These are phyloP conservation scores for Jamesozyma piceae DNA, from an alignment of 805 yeast genomes.

Conservation along the genomic window DNA sequence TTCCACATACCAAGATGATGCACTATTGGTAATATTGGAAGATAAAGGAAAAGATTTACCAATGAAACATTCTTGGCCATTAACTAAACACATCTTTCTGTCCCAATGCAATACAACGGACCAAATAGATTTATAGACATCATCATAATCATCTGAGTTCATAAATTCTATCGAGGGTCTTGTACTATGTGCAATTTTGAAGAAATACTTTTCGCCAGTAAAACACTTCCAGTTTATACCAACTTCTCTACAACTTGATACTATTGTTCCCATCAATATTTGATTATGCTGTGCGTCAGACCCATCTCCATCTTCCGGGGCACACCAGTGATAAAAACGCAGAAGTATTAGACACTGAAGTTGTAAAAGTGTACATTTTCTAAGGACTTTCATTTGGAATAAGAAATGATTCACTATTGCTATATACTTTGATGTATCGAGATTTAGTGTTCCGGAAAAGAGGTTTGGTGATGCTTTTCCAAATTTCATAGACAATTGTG, in stretches of 20 bases:
- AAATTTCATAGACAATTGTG: slow-evolving; percentile 19
- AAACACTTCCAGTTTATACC: slow-evolving; percentile 24
- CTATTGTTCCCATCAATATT: slow-evolving; percentile 23
- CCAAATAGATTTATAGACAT: slow-evolving; percentile 20
- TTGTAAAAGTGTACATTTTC: slow-evolving; percentile 25
- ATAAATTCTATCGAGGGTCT: slow-evolving; percentile 14
- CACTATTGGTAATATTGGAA: not conserved
- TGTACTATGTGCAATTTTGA: slow-evolving; percentile 14
- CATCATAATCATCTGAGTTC: slow-evolving; percentile 11
- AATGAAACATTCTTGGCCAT: slow-evolving; percentile 24
- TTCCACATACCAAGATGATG: slow-evolving; percentile 15
- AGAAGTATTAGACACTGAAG: slow-evolving; percentile 22
- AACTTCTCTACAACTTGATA: slow-evolving; percentile 22
- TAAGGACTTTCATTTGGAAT: slow-evolving; percentile 17
- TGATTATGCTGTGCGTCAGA: slow-evolving; percentile 21
- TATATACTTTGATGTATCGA: slow-evolving; percentile 19
- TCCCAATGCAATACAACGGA: slow-evolving; percentile 24
- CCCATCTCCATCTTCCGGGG: slow-evolving; percentile 30
- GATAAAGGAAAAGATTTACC: slow-evolving; percentile 16
- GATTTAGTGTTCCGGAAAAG: slow-evolving; percentile 7
- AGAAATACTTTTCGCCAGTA: slow-evolving; percentile 10
- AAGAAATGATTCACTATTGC: slow-evolving; percentile 20
- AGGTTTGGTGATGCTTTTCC: not conserved
- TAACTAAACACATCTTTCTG: slow-evolving; percentile 22
- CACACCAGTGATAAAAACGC: slow-evolving; percentile 28